Evolutionary conservation across 495 filamentous ascomycete species (phyloP).

Genomic region (Aspergillus wentii): DNA sequence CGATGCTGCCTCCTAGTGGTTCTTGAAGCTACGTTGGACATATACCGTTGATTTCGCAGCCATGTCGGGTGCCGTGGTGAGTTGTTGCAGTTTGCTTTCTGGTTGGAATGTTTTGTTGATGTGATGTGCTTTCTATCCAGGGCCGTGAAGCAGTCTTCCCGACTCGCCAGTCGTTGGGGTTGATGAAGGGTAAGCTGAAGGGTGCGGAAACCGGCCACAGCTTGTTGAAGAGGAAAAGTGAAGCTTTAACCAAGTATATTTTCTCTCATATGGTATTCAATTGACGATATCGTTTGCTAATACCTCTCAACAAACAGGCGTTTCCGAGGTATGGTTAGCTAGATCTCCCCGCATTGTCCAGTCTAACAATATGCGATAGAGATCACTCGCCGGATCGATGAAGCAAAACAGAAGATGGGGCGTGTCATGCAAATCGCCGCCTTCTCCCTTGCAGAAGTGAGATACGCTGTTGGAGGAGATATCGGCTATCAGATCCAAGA

Average conservation of each 20-base stretch:
- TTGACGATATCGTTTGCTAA: conserved; percentile 13
- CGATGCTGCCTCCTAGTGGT: conserved; percentile 9
- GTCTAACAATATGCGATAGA: conserved; percentile 49
- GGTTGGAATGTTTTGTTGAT: conserved; percentile 2
- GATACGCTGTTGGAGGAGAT: conserved; percentile 92
- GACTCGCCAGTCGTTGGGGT: conserved; percentile 89
- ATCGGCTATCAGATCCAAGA: conserved; percentile 97
- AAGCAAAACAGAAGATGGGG: conserved; percentile 99
- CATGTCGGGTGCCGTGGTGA: conserved; percentile 58
- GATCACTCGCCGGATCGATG: conserved; percentile 95
- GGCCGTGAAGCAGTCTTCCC: conserved; percentile 88
- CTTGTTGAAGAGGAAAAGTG: conserved; percentile 86
- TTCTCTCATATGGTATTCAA: conserved; percentile 1
- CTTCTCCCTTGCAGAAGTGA: conserved; percentile 96
- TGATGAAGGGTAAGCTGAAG: conserved; percentile 99
- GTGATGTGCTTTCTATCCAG: conserved; percentile 13
- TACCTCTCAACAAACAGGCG: conserved; percentile 47
- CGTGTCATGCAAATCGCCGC: conserved; percentile 98
- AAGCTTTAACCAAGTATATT: conserved; percentile 82
- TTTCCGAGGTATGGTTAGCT: conserved; percentile 66
- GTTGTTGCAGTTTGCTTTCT: conserved; percentile 11
- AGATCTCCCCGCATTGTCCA: conserved; percentile 15
- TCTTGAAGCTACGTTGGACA: conserved; percentile 10
- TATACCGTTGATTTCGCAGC: conserved; percentile 10
- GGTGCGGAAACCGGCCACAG: conserved; percentile 88